Base-by-base conservation (phyloP, 2,329 filamentous ascomycete species). In the Ascochyta koolunga region DNA sequence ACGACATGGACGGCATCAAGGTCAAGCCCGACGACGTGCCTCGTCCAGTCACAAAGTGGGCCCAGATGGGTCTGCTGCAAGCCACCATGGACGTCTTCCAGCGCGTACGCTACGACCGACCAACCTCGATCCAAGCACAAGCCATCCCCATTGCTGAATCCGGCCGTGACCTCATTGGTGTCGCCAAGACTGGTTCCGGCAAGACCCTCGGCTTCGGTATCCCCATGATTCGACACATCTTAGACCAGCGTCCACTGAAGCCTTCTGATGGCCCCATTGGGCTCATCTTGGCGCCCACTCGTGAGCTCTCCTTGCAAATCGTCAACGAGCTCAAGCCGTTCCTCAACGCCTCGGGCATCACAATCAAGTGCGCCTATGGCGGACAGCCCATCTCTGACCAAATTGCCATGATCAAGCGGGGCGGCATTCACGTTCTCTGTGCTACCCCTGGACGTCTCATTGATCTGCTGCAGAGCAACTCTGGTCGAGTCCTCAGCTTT, bases 181-280 rank as follows among this genome's bases (percentile, higher is more conserved):
- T 99, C 47, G 95, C 95, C 16, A 98, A 98, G 79, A 99, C 95
- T 22, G 95, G 95, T 5, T 98, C 95, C 22, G 95, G 95, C 72
- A 99, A 99, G 79, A 99, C 95, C 0, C 87, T 98, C 66, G 95
- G 95, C 5, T 99, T 98, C 72, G 78, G 96, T 25, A 83, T 99
- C 38, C 95, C 95, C 32, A 97, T 98, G 91, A 97, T 99, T 73
- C 87, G 95, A 50, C 95, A 99, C 73, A 96, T 98, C 78, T 95
- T 93, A 75, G 95, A 98, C 69, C 95, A 99, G 72, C 82, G 86
- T 43, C 87, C 89, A 0, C 79, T 97, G 16, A 90, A 89, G 66
- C 86, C 89, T 37, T 87, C 89, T 58, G 95, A 99, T 71, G 95
- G 95, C 0, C 91, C 95, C 0, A 86, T 99, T 46, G 88, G 88